Conservation (phyloP, 2,329 filamentous ascomycete species). For the Penicillium sp. region DNA sequence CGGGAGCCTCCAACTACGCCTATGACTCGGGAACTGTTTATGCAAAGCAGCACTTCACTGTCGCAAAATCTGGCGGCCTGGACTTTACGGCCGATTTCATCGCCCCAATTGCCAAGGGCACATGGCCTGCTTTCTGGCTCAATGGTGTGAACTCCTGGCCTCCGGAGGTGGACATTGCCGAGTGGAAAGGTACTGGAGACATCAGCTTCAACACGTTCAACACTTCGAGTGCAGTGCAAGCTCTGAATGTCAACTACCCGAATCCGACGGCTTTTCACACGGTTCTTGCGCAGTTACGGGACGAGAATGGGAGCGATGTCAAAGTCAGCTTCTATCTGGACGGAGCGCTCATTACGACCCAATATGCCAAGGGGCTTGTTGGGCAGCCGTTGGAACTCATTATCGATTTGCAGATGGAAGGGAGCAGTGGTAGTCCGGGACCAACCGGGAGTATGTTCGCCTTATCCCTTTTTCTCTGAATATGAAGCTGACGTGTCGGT, state of each 20-base stretch:
- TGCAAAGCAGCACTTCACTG: slow-evolving; percentile 46
- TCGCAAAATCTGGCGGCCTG: slow-evolving; percentile 41
- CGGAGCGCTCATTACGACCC: slow-evolving; percentile 51
- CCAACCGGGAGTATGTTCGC: slow-evolving; percentile 16
- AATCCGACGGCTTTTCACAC: slow-evolving; percentile 52
- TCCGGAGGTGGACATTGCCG: slow-evolving; percentile 62
- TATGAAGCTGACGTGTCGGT: neutral
- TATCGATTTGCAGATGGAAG: slow-evolving; percentile 32
- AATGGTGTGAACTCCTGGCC: slow-evolving; percentile 59
- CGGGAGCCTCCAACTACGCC: slow-evolving; percentile 43
- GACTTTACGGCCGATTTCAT: slow-evolving; percentile 45
- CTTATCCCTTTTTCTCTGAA: neutral
- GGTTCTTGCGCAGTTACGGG: slow-evolving; percentile 54
- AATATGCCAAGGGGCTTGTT: slow-evolving; percentile 54
- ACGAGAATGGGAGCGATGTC: slow-evolving; percentile 56
- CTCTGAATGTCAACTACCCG: slow-evolving; percentile 53
- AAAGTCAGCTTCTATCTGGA: slow-evolving; percentile 59
- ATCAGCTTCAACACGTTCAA: slow-evolving; percentile 32
- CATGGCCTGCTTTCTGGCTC: slow-evolving; percentile 64
- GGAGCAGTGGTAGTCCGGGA: slow-evolving; percentile 18
- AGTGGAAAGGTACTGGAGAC: slow-evolving; percentile 59
- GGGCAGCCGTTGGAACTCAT: slow-evolving; percentile 47
- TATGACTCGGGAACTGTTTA: slow-evolving; percentile 55
- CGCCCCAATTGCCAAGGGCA: slow-evolving; percentile 45
- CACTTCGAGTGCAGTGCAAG: slow-evolving; percentile 50